Conservation (phyloP, 306 rosid genomes). For the Rosa chinensis region DNA sequence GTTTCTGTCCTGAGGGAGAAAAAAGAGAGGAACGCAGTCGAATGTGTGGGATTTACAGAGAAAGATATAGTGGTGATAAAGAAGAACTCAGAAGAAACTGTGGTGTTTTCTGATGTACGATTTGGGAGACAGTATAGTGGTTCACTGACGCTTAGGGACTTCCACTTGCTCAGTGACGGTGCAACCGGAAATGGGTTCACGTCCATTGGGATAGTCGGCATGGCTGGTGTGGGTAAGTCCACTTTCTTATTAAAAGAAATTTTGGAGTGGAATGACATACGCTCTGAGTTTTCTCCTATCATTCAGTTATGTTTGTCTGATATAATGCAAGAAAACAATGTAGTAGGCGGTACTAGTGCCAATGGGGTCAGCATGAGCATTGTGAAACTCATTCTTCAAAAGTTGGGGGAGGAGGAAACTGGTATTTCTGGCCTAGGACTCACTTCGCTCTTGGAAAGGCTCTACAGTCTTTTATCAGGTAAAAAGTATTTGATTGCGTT, state of each 20-base stretch:
- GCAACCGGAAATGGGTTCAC: background rate
- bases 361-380: background rate
- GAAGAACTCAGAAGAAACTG: background rate
- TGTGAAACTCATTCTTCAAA: background rate
- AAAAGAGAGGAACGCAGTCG: too few relatives aligned
- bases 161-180: background rate
- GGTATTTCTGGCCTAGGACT: background rate
- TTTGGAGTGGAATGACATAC: background rate
- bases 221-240: constrained; percentile 20
- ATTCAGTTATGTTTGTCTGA: constrained; percentile 7
- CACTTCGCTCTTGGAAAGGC: background rate
- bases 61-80: too few relatives aligned
- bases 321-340: background rate
- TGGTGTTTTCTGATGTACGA: background rate
- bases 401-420: background rate
- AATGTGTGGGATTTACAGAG: too few relatives aligned
- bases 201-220: constrained; percentile 19
- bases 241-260: background rate
- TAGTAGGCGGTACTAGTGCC: background rate
- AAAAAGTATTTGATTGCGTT: constrained; percentile 3
- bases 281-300: background rate
- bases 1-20: too few relatives aligned
- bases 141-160: background rate
- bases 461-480: background rate
- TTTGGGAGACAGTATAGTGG: too few relatives aligned